These are phyloP conservation scores for Crithidia sp. DNA, from an alignment of 208 protist genomes.

Conservation along the genomic window DNA sequence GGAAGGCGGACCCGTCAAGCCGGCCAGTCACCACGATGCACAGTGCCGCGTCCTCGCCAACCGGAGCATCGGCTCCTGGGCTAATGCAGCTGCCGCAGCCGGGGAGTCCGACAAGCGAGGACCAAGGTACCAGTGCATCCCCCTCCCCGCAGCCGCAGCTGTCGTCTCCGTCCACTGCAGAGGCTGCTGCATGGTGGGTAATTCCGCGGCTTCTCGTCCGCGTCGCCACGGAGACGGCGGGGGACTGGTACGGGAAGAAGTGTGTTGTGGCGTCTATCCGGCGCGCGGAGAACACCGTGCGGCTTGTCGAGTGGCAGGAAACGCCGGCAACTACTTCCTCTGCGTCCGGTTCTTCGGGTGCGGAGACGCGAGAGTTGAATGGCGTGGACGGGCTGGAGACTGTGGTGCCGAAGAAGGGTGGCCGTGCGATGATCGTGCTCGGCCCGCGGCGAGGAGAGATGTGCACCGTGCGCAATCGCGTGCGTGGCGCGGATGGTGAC, in stretches of 20 bases:
- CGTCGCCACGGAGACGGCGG: slow-evolving; percentile 57
- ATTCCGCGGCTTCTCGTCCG: slow-evolving; percentile 74
- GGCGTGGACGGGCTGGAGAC: slow-evolving; percentile 72
- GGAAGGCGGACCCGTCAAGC: slow-evolving; percentile 73
- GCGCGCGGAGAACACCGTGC: slow-evolving; percentile 58
- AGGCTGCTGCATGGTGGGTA: slow-evolving; percentile 69
- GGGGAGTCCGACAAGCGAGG: too few relatives aligned
- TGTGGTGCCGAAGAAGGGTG: slow-evolving; percentile 73
- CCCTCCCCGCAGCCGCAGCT: too few relatives aligned
- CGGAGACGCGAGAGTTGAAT: slow-evolving; percentile 60
- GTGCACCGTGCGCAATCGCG: slow-evolving; percentile 47
- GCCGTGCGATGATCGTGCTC: slow-evolving; percentile 65
- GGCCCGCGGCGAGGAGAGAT: slow-evolving; percentile 66
- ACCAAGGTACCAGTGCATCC: too few relatives aligned
- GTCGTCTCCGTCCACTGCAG: not conserved
- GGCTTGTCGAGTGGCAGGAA: slow-evolving; percentile 37
- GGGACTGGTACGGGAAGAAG: slow-evolving; percentile 71
- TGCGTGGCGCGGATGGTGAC: slow-evolving; percentile 42
- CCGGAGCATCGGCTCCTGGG: not conserved
- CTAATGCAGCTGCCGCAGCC: too few relatives aligned
- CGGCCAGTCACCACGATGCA: slow-evolving; percentile 52
- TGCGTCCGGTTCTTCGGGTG: not conserved
- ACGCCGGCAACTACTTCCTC: not conserved
- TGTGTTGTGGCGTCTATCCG: slow-evolving; percentile 59
- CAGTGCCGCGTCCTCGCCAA: slow-evolving; percentile 25